phyloP scores from a whole-genome alignment of 176 grass and related monocot species.

The Coix lacrymajobi region DNA sequence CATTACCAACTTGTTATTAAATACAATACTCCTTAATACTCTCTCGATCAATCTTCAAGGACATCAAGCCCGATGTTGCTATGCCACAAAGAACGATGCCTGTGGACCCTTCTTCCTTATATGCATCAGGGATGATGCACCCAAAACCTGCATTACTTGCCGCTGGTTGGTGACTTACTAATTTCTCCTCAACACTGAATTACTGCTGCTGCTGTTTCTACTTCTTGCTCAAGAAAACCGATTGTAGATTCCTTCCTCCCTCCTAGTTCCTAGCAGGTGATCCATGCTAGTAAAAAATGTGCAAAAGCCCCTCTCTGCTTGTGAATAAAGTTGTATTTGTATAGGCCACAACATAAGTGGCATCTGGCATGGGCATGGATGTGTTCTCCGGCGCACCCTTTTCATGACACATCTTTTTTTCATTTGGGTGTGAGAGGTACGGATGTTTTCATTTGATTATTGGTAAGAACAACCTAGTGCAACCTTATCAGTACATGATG shows the following conservation, averaged over 20 bases:
- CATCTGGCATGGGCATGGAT: neutral
- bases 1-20: slow-evolving; percentile 10
- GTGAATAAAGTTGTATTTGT: neutral
- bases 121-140: slow-evolving; percentile 60
- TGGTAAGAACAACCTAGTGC: neutral
- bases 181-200: neutral
- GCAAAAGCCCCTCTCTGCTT: neutral
- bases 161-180: slow-evolving; percentile 53
- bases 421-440: neutral
- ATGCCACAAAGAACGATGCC: slow-evolving; percentile 67
- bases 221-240: neutral
- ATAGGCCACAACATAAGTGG: neutral
- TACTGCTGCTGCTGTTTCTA: neutral
- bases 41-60: slow-evolving; percentile 39
- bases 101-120: slow-evolving; percentile 61
- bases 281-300: neutral
- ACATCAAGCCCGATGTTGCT: slow-evolving; percentile 64
- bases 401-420: neutral
- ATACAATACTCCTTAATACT: neutral
- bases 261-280: neutral
- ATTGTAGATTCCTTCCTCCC: neutral
- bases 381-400: neutral
- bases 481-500: neutral
- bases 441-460: neutral
- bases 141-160: slow-evolving; percentile 62